Evolutionary conservation across 305 asterid genomes (phyloP), one percentile per base, ranked within the genome.

Genomic region (Ilex paraguariensis): DNA sequence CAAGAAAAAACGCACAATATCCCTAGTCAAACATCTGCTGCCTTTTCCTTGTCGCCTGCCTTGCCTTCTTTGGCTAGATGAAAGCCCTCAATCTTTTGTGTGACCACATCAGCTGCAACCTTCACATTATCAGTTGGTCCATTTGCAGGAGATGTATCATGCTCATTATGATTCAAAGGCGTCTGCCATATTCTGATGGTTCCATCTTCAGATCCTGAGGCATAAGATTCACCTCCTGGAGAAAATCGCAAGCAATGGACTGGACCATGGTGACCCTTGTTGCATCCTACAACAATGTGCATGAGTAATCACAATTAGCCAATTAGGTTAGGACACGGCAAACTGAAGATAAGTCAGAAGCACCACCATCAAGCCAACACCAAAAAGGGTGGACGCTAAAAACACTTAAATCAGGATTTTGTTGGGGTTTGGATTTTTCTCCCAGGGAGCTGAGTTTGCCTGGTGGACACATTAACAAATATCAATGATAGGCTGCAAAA

Each of bases 231-330:
- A 17, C 99, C 99, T 15, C 88, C 93, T 0, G 97, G 99, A 32
- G 99, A 83, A 81, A 90, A 90, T 59, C 99, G 95, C 50, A 94
- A 85, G 53, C 95, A 94, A 69, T 94, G 99, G 52, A 94, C 95
- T 0, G 99, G 99, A 68, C 99, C 99, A 32, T 90, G 97, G 79
- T 93, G 97, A 59, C 99, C 99, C 81, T 93, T 93, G 82, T 93
- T 93, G 87, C 97, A 93, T 55, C 93, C 99, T 93, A 63, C 11
- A 10, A 9, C 40, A 56, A 28, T 4, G 42, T 36, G 42, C 6
- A 2, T 36, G 42, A 36, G 9, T 2, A 36, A 36, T 36, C 42
- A 36, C 42, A 36, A 36, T 36, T 36, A 36, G 42, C 2, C 42
- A 36, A 36, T 36, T 36, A 36, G 42, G 42, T 36, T 36, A 36